Percentiles rank a stretch among this genome's conserved stretches.
Evolutionary conservation across 768 basidiomycete genomes (phyloP).

Genomic region (Terana coerulea): DNA sequence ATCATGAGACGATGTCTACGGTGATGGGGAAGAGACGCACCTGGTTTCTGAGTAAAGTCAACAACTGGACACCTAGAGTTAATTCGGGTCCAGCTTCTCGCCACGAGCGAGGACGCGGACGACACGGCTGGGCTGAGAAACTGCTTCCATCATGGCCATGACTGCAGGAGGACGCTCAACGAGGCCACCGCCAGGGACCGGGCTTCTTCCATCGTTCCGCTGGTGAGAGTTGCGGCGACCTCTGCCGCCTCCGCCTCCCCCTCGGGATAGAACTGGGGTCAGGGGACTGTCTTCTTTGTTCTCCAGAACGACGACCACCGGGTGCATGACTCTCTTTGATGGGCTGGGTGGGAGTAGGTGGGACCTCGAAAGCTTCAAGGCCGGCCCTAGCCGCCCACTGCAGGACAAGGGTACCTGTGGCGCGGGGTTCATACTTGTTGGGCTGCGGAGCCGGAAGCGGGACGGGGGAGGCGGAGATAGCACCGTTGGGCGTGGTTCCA

Average conservation of each 20-base stretch:
- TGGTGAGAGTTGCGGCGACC: conserved; percentile 22
- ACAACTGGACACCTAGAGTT: neutral
- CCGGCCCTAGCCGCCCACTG: conserved; percentile 68
- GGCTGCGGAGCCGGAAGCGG: conserved; percentile 60
- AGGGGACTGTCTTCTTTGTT: conserved; percentile 22
- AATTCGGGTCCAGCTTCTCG: conserved; percentile 68
- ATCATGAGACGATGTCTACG: neutral
- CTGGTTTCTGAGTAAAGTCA: neutral
- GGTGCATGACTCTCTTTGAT: conserved; percentile 2
- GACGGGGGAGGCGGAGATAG: conserved; percentile 43
- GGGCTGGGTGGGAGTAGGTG: conserved; percentile 17
- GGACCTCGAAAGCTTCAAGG: conserved; percentile 52
- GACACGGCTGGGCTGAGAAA: conserved; percentile 69
- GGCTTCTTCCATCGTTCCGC: conserved; percentile 11
- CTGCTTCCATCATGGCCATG: conserved; percentile 78
- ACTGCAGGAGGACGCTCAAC: conserved; percentile 79
- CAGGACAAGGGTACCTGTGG: conserved; percentile 56
- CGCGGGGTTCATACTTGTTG: conserved; percentile 62
- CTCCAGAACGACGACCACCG: conserved; percentile 18
- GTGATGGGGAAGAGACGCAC: neutral
- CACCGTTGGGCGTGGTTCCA: conserved; percentile 7
- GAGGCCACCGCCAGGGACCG: conserved; percentile 35
- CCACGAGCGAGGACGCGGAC: conserved; percentile 80
- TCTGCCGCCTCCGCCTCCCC: conserved; percentile 14
- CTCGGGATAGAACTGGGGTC: conserved; percentile 27